Conservation (phyloP, 257 asterid species). For the Solanum habrochaites region DNA sequence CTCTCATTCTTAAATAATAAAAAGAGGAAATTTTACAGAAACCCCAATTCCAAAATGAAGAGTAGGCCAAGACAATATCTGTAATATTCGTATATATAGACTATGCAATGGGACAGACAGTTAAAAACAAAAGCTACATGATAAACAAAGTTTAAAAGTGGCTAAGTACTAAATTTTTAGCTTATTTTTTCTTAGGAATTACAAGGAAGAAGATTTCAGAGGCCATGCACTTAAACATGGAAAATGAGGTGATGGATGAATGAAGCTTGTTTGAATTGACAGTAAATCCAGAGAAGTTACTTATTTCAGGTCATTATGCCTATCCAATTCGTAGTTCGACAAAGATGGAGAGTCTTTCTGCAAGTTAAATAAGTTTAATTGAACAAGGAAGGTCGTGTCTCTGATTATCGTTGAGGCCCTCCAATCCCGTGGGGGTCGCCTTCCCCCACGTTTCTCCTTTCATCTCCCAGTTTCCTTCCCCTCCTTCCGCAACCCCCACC, state of each 20-base stretch:
- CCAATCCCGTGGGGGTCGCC: too few relatives aligned
- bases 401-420: not conserved
- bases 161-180: not conserved
- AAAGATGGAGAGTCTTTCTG: not conserved
- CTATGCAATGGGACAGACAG: not conserved
- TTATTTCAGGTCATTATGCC: not conserved
- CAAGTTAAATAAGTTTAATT: too few relatives aligned
- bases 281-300: not conserved
- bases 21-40: constrained; percentile 8
- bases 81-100: not conserved
- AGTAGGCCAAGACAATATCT: not conserved
- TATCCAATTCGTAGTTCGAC: not conserved
- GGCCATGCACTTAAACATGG: not conserved
- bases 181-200: not conserved
- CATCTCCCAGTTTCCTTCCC: too few relatives aligned
- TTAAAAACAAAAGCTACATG: not conserved
- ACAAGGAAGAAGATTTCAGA: not conserved
- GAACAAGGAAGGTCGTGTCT: not conserved
- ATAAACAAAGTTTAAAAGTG: not conserved
- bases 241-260: not conserved
- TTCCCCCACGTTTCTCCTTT: too few relatives aligned
- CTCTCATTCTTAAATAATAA: constrained; percentile 28
- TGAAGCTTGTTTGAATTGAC: not conserved
- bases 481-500: too few relatives aligned
- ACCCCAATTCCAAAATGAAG: not conserved